Evolutionary conservation across 2,329 filamentous ascomycete species (phyloP).

Genomic region (Pestalotiopsis sp.): DNA sequence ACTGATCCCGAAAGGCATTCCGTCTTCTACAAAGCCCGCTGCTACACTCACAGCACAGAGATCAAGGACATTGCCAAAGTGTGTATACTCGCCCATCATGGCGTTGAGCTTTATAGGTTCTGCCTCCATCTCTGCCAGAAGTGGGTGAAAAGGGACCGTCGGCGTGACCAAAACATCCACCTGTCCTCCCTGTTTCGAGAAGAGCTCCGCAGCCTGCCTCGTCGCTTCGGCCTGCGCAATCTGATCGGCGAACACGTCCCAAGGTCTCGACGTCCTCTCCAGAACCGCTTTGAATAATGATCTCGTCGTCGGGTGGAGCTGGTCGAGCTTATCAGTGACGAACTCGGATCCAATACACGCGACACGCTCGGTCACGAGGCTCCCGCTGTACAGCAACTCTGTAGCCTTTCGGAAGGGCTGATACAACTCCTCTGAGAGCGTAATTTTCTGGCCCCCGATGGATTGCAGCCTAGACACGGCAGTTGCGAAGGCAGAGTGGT

Average conservation of each 20-base stretch:
- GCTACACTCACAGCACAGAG: conserved; percentile 44
- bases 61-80: conserved; percentile 58
- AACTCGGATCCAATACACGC: conserved; percentile 40
- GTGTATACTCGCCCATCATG: conserved; percentile 51
- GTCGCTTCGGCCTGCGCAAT: conserved; percentile 26
- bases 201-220: conserved; percentile 20
- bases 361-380: conserved; percentile 54
- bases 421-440: conserved; percentile 41
- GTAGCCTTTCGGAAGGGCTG: conserved; percentile 36
- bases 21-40: conserved; percentile 23
- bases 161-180: conserved; percentile 53
- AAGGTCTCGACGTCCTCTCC: conserved; percentile 38
- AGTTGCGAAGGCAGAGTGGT: neutral
- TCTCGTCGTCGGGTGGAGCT: conserved; percentile 49
- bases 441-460: conserved; percentile 29
- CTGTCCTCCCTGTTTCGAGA: conserved; percentile 28
- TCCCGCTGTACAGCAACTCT: conserved; percentile 54
- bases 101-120: conserved; percentile 54
- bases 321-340: conserved; percentile 35
- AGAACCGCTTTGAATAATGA: conserved; percentile 37
- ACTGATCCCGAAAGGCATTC: conserved; percentile 39
- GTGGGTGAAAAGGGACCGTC: conserved; percentile 49
- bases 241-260: conserved; percentile 45
- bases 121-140: conserved; percentile 49
- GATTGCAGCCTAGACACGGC: conserved; percentile 16